Conservation (phyloP, 2,329 filamentous ascomycete species). For the Corinectria fuckeliana region DNA sequence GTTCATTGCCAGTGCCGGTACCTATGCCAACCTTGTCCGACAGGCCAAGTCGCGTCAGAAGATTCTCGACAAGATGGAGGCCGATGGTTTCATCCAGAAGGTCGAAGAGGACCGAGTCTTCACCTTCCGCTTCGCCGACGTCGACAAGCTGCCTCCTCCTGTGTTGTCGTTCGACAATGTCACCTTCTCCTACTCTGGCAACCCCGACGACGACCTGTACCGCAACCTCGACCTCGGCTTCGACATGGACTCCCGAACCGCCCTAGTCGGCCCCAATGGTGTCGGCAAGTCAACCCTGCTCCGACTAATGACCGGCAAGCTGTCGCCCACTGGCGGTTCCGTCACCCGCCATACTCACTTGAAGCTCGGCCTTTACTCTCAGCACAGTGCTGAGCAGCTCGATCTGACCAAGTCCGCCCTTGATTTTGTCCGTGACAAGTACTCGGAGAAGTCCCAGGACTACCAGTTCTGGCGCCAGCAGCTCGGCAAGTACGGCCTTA, state of each 20-base stretch:
- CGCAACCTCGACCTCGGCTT: constrained; percentile 97
- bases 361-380: constrained; percentile 97
- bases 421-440: constrained; percentile 98
- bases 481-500: constrained; percentile 92
- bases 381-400: constrained; percentile 98
- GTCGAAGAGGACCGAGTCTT: constrained; percentile 87
- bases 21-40: constrained; percentile 97
- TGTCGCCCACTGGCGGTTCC: constrained; percentile 80
- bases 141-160: constrained; percentile 98
- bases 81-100: constrained; percentile 96
- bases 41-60: constrained; percentile 99
- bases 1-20: constrained; percentile 99
- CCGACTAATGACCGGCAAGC: constrained; percentile 94
- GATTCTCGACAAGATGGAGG: constrained; percentile 99
- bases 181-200: constrained; percentile 96
- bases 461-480: constrained; percentile 99
- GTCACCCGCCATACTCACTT: constrained; percentile 96
- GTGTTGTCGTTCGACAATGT: constrained; percentile 97
- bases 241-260: constrained; percentile 98
- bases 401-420: constrained; percentile 97
- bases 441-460: constrained; percentile 86
- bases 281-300: constrained; percentile 98
- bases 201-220: constrained; percentile 89
- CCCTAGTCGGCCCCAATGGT: constrained; percentile 97
- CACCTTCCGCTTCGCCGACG: constrained; percentile 97